Evolutionary conservation across 2,329 filamentous ascomycete genomes (phyloP), one percentile per base, ranked within the genome.

Genomic region (Aspergillus unguis): DNA sequence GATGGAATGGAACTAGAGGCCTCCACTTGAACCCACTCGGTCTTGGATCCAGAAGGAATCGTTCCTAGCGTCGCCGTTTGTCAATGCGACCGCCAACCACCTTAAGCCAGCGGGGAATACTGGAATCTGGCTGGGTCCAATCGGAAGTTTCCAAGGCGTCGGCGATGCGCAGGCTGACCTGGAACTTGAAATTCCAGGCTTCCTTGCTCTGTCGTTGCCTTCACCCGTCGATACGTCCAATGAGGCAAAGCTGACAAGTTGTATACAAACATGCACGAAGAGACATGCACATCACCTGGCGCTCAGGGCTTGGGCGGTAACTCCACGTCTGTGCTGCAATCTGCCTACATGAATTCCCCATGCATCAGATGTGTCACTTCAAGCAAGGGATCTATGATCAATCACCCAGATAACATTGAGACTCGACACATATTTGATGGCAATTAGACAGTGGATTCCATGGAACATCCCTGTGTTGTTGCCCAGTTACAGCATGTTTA

Each of bases 1-100:
- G 35, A 53, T 43, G 40, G 46, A 51, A 55, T 41, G 44, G 35
- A 51, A 51, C 46, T 44, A 51, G 54, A 57, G 50, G 48, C 47
- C 42, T 28, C 8, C 9, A 1, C 10, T 23, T 25, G 27, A 38
- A 11, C 48, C 53, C 52, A 52, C 42, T 44, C 26, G 29, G 42
- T 10, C 32, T 23, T 26, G 47, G 38, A 37, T 35, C 52, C 52
- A 52, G 54, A 46, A 52, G 56, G 57, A 47, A 49, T 55, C 58
- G 49, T 60, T 57, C 54, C 59, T 59, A 57, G 58, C 56, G 58
- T 54, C 56, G 47, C 59, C 59, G 58, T 62, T 61, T 60, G 45
- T 44, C 28, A 11, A 9, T 35, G 17, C 47, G 28, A 23, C 8
- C 33, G 33, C 59, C 42, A 60, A 57, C 58, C 40, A 57, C 5